Conservation (phyloP, 1,139 yeast genomes). For the Sugiyamaella paludigena region DNA sequence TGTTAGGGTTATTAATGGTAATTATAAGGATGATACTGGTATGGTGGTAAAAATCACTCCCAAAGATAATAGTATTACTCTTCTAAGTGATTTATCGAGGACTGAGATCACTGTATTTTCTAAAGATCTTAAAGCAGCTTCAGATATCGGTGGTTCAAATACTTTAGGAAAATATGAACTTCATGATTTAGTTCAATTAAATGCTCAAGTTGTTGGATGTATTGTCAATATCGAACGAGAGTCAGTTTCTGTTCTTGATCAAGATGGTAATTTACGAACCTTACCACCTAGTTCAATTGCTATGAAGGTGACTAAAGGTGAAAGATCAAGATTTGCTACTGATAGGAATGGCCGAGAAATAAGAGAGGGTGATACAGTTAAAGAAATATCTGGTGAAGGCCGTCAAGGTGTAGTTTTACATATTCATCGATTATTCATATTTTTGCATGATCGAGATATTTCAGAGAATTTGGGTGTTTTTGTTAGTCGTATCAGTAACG, state of each 20-base stretch:
- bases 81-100: conserved; percentile 84
- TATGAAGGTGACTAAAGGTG: conserved; percentile 60
- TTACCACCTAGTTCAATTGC: conserved; percentile 79
- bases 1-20: conserved; percentile 89
- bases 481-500: conserved; percentile 71
- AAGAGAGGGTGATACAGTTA: conserved; percentile 86
- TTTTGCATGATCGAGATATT: conserved; percentile 74
- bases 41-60: conserved; percentile 71
- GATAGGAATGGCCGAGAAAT: conserved; percentile 84
- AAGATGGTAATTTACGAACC: conserved; percentile 73
- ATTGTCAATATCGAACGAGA: conserved; percentile 88
- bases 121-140: conserved; percentile 62
- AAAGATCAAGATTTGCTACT: conserved; percentile 61
- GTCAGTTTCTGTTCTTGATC: conserved; percentile 73
- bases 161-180: conserved; percentile 74
- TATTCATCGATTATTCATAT: conserved; percentile 74
- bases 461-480: conserved; percentile 90
- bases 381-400: conserved; percentile 73
- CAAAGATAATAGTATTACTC: conserved; percentile 74
- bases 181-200: conserved; percentile 86
- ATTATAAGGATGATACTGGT: conserved; percentile 91
- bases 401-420: conserved; percentile 88
- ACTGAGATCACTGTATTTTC: conserved; percentile 91
- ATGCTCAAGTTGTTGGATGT: conserved; percentile 85
- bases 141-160: conserved; percentile 51